These are phyloP conservation scores for Cyathus striatus DNA, from an alignment of 768 basidiomycete genomes.

Conservation along the genomic window DNA sequence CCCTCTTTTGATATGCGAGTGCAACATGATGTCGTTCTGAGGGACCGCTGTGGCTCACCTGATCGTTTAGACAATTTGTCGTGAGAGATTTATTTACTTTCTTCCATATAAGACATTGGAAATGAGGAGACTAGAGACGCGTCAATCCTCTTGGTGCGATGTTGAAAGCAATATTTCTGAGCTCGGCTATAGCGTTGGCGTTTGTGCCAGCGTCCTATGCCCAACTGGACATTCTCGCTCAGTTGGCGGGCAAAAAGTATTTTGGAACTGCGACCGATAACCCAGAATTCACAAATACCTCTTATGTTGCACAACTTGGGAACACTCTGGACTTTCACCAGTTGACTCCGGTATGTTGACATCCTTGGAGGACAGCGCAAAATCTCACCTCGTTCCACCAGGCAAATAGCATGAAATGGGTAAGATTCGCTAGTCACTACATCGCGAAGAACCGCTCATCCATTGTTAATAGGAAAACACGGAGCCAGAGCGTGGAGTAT, in stretches of 20 bases:
- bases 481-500: conserved; percentile 42
- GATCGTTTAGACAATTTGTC: too few relatives aligned
- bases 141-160: too few relatives aligned
- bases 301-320: conserved; percentile 32
- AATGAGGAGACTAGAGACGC: too few relatives aligned
- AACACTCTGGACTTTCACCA: conserved; percentile 35
- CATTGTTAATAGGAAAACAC: conserved; percentile 37
- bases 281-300: conserved; percentile 32
- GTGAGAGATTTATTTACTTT: too few relatives aligned
- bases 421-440: conserved; percentile 6
- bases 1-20: too few relatives aligned
- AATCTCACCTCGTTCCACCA: conserved; percentile 4
- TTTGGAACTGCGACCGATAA: conserved; percentile 49
- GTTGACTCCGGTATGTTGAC: conserved; percentile 33
- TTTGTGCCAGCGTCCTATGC: conserved; percentile 23
- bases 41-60: too few relatives aligned
- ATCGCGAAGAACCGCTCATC: not conserved
- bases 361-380: not conserved
- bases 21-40: too few relatives aligned
- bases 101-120: too few relatives aligned
- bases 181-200: too few relatives aligned
- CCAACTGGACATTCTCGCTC: conserved; percentile 46
- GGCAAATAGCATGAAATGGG: conserved; percentile 57
- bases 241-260: conserved; percentile 38
- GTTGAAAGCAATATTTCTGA: too few relatives aligned